These are phyloP conservation scores for Ulmus americana DNA, from an alignment of 331 rosid genomes.

Conservation along the genomic window DNA sequence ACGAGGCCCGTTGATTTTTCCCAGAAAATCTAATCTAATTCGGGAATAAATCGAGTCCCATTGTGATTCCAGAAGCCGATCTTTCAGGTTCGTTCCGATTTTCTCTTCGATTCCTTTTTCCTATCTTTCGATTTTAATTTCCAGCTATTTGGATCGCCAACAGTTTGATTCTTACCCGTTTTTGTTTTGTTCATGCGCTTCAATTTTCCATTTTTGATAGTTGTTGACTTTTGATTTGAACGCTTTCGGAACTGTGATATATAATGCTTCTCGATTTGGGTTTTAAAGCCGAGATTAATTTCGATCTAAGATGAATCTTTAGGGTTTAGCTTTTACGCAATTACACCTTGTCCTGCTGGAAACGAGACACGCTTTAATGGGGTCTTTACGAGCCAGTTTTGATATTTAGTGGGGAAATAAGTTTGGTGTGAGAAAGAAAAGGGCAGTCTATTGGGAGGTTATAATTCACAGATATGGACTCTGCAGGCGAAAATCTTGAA, in stretches of 20 bases:
- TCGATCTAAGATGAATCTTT: neutral
- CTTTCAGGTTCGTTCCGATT: constrained; percentile 6
- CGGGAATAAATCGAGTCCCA: neutral
- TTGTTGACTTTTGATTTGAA: neutral
- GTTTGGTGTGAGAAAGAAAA: neutral
- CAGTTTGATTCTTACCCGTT: neutral
- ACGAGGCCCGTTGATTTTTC: neutral
- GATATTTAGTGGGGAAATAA: neutral
- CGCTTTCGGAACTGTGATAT: neutral
- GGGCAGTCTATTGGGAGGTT: neutral
- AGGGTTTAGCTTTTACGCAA: neutral
- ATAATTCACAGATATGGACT: neutral
- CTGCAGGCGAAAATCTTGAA: neutral
- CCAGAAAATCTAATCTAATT: neutral
- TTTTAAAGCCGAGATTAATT: neutral
- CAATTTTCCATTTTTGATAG: neutral
- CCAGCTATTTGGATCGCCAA: neutral
- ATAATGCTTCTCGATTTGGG: neutral
- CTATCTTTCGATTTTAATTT: no score
- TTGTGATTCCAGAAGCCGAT: neutral
- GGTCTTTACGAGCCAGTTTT: neutral
- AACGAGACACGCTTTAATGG: no score
- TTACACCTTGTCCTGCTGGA: neutral
- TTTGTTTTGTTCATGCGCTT: neutral
- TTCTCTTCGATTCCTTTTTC: neutral